Base-by-base conservation (phyloP, 176 grass and related monocot species). In the Triticum turgidum region DNA sequence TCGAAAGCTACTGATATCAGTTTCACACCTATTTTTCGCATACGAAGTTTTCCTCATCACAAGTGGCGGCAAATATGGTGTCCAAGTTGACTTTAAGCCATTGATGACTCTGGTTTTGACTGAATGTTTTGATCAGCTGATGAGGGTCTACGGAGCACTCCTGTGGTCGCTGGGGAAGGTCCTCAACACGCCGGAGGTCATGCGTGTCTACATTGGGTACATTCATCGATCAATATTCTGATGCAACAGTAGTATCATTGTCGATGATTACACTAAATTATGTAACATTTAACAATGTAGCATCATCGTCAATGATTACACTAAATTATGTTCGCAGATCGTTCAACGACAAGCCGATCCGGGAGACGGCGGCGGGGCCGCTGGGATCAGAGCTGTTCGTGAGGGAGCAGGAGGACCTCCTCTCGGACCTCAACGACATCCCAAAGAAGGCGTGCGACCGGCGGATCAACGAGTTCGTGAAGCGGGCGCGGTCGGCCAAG, bases 91-190 rank as follows among this genome's bases (percentile, higher is more conserved):
- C 24, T 25, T 29, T 52, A 77, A 81, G 37, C 65, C 51, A 59
- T n/a, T 64, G 3, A 44, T 44, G 38, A 77, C 45, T 81, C 89
- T 37, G 24, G 38, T 81, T 59, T 18, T 29, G 41, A 0, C 39
- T 74, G 65, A 33, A 75, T 24, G 63, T 24, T 32, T 86, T 84
- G 18, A 20, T 0, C 90, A 98, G 96, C 92, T 98, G 21, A 98
- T 98, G 93, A 87, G 92, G 81, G 92, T 98, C 37, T 96, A 96
- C 39, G 96, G 96, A 78, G 93, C 93, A 49, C 78, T 98, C 4
- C 83, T 96, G 34, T 96, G 96, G 96, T 98, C 93, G 20, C 96
- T 96, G 3, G 96, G 96, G 25, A 98, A 98, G 47, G 91, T 96
- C 41, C 76, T 98, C 75, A 92, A 96, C 72, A 98, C 96, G 63